Conservation (phyloP, 192 early-diverging fungal genomes). For the Oehlia diaphana region DNA sequence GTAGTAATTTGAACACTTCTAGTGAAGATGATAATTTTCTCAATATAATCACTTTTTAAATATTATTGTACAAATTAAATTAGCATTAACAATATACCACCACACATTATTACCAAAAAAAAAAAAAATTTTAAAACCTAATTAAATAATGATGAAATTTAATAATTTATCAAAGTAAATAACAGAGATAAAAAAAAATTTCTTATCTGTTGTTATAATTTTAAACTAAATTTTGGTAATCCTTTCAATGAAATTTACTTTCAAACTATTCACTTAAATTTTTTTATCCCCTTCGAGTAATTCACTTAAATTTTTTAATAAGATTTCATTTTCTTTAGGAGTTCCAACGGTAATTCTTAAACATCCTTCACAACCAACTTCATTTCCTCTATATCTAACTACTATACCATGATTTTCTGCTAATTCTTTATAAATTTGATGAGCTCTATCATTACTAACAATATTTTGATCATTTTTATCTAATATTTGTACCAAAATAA, state of each 20-base stretch:
- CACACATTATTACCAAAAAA: too few species aligned
- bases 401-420: constrained; percentile 87
- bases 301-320: neutral
- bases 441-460: constrained; percentile 66
- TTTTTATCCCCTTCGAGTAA: neutral
- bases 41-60: too few species aligned
- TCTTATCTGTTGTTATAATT: too few species aligned
- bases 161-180: too few species aligned
- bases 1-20: neutral
- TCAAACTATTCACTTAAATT: too few species aligned
- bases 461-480: constrained; percentile 60
- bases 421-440: constrained; percentile 76
- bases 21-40: neutral
- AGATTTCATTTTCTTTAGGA: constrained; percentile 69
- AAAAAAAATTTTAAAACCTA: too few species aligned
- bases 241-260: too few species aligned
- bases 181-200: too few species aligned
- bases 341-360: constrained; percentile 95
- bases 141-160: too few species aligned
- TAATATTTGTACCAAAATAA: constrained; percentile 85
- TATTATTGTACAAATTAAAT: too few species aligned
- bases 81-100: too few species aligned
- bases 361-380: constrained; percentile 91
- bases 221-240: too few species aligned
- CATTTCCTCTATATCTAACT: constrained; percentile 90